Conservation (phyloP, 2,329 filamentous ascomycete genomes). For the Clarireedia homoeocarpa region DNA sequence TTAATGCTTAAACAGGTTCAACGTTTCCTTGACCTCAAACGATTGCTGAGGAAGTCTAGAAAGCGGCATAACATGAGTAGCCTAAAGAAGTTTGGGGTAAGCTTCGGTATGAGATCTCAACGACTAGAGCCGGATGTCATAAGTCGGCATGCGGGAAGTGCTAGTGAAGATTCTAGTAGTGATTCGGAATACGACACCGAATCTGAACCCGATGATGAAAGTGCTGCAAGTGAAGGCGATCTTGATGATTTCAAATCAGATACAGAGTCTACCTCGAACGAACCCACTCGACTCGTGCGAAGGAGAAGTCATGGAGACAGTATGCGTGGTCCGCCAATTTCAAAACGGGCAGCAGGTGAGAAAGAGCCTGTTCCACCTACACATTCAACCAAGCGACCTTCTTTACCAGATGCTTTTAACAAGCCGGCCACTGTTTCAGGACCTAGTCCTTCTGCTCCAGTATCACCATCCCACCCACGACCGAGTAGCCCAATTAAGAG, state of each 20-base stretch:
- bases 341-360: conserved; percentile 28
- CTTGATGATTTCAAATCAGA: conserved; percentile 31
- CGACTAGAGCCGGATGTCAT: conserved; percentile 42
- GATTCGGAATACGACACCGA: conserved; percentile 32
- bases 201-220: conserved; percentile 28
- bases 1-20: conserved; percentile 9
- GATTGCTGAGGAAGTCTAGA: conserved; percentile 52
- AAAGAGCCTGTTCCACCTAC: conserved; percentile 22
- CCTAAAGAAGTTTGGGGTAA: conserved; percentile 49
- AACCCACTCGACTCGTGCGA: conserved; percentile 19
- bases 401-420: neutral
- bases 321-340: conserved; percentile 26
- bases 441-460: neutral
- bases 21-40: conserved; percentile 50
- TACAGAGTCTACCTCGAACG: conserved; percentile 15
- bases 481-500: conserved; percentile 9
- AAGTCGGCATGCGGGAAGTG: conserved; percentile 32
- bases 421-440: neutral
- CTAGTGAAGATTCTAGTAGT: conserved; percentile 35
- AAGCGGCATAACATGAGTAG: conserved; percentile 26
- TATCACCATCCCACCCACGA: conserved; percentile 4
- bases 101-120: conserved; percentile 68
- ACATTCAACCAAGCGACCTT: conserved; percentile 11
- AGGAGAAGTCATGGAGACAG: conserved; percentile 37
- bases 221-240: conserved; percentile 36